phyloP scores from a whole-genome alignment of 176 grass and related monocot genomes.

The Oryza longistaminata region DNA sequence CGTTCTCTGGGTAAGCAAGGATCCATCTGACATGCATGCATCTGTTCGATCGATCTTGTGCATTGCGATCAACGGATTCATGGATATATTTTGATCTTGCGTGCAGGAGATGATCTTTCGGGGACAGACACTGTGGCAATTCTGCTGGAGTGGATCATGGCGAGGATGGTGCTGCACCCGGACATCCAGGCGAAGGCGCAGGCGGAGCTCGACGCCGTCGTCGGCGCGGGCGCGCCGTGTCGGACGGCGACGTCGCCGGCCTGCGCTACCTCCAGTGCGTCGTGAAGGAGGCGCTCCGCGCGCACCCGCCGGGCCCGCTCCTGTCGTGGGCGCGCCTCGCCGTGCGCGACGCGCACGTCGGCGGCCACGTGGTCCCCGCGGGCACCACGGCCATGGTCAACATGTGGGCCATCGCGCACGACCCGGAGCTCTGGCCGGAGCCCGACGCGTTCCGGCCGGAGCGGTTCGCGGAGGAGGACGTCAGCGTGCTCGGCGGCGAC shows the following conservation, averaged over 20 bases:
- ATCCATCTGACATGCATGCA: background rate
- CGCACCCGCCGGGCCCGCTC: conserved; percentile 71
- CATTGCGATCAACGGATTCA: background rate
- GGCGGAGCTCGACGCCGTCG: conserved; percentile 51
- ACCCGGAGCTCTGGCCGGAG: conserved; percentile 52
- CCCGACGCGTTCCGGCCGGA: conserved; percentile 45
- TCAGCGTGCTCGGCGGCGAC: conserved; percentile 52
- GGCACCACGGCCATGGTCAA: conserved; percentile 83
- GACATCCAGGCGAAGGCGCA: conserved; percentile 63
- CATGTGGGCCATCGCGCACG: conserved; percentile 75
- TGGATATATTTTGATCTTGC: background rate
- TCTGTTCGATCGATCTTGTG: background rate
- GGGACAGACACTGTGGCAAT: conserved; percentile 68
- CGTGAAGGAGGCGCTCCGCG: conserved; percentile 69
- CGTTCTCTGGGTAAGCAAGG: conserved; percentile 66
- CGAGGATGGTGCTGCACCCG: conserved; percentile 63
- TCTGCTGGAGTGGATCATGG: conserved; percentile 73
- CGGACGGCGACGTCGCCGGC: conserved; percentile 40
- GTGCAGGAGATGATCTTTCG: conserved; percentile 78
- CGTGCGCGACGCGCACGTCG: conserved; percentile 47
- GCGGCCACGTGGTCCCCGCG: conserved; percentile 49
- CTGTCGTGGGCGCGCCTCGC: conserved; percentile 80
- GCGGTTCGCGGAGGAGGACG: conserved; percentile 54
- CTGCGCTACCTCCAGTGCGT: conserved; percentile 59
- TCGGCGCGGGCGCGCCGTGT: conserved; percentile 33